Evolutionary conservation across 352 stramenopile genomes (phyloP).

Genomic region (Phytopythium helicoides): DNA sequence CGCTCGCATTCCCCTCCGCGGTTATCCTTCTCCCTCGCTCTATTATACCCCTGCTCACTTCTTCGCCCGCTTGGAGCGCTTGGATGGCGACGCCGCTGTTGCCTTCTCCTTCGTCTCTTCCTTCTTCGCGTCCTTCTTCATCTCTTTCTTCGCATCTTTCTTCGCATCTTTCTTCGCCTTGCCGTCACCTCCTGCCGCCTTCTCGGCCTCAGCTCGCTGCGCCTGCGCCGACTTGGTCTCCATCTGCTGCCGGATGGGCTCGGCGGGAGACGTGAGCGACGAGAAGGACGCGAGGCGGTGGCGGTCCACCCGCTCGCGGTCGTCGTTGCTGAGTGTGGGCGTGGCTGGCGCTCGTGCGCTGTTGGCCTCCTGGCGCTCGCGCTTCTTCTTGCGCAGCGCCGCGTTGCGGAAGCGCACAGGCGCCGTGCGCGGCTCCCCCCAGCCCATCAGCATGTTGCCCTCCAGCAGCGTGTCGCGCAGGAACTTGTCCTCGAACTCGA

Average conservation of each 20-base stretch:
- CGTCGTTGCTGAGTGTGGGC: constrained; percentile 31
- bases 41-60: constrained; percentile 10
- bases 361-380: constrained; percentile 41
- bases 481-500: constrained; percentile 73
- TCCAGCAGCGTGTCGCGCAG: constrained; percentile 64
- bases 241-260: constrained; percentile 24
- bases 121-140: neutral
- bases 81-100: neutral
- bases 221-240: constrained; percentile 20
- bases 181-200: too few species aligned
- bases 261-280: constrained; percentile 62
- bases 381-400: constrained; percentile 55
- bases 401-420: constrained; percentile 70
- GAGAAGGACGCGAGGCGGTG: constrained; percentile 71
- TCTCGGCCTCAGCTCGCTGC: too few species aligned
- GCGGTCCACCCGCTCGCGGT: constrained; percentile 60
- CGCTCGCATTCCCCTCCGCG: neutral
- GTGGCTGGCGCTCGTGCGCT: constrained; percentile 12
- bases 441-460: constrained; percentile 72
- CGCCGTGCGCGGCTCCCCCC: constrained; percentile 60
- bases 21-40: neutral
- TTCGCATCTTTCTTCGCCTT: too few species aligned
- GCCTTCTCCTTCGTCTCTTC: neutral
- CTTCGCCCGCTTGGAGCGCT: constrained; percentile 22
- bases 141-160: too few species aligned